phyloP scores from a whole-genome alignment of 2,329 filamentous ascomycete genomes.

The Ambrosiella cleistominuta region DNA sequence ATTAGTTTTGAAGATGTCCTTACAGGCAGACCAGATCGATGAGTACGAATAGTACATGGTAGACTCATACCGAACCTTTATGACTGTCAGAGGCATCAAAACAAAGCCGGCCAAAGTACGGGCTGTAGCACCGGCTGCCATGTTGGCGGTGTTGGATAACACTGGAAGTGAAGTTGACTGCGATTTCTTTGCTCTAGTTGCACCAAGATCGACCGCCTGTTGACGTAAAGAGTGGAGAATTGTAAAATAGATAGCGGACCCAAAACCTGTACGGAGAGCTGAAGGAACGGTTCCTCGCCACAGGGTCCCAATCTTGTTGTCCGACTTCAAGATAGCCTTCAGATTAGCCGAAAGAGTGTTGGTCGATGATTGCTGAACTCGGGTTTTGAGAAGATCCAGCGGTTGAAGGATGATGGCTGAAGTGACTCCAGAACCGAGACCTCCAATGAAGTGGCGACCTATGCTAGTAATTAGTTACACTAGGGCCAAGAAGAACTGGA shows the following conservation, averaged over 20 bases:
- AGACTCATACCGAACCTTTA: constrained; percentile 92
- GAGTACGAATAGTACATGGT: constrained; percentile 64
- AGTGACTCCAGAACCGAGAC: constrained; percentile 69
- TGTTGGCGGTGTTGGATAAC: constrained; percentile 67
- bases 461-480: constrained; percentile 7
- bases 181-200: constrained; percentile 13
- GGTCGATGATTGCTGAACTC: constrained; percentile 71
- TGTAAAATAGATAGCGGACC: constrained; percentile 87
- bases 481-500: neutral
- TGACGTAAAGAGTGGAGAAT: constrained; percentile 63
- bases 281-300: constrained; percentile 91
- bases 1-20: constrained; percentile 55
- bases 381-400: constrained; percentile 88
- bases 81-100: constrained; percentile 88
- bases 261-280: constrained; percentile 81
- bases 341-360: constrained; percentile 53
- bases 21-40: constrained; percentile 53
- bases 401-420: constrained; percentile 86
- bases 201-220: constrained; percentile 7
- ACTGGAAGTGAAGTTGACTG: constrained; percentile 59
- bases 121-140: constrained; percentile 68
- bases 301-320: constrained; percentile 43
- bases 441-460: constrained; percentile 79
- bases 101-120: constrained; percentile 75
- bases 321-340: constrained; percentile 40